These are phyloP conservation scores for Rhizodiscina lignyota DNA, from an alignment of 495 filamentous ascomycete species.

Conservation along the genomic window DNA sequence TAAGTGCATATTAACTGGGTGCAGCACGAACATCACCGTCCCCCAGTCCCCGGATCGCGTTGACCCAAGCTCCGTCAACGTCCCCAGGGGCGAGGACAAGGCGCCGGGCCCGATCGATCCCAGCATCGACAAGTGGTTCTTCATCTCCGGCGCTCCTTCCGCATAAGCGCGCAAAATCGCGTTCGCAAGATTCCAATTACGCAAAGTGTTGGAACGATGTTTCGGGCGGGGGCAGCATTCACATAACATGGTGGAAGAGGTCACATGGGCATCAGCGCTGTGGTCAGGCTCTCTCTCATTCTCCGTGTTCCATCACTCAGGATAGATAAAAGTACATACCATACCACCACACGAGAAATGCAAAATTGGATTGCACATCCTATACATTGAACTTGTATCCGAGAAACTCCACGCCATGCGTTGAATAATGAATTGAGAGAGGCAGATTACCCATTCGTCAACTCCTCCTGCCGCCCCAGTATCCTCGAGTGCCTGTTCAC, in stretches of 20 bases:
- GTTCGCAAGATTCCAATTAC: neutral
- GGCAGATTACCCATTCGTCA: slow-evolving; percentile 27
- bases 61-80: slow-evolving; percentile 43
- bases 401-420: too few relatives aligned
- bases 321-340: slow-evolving; percentile 1
- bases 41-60: slow-evolving; percentile 50
- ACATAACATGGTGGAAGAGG: too few relatives aligned
- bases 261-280: too few relatives aligned
- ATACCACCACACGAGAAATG: too few relatives aligned
- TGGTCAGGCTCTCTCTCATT: too few relatives aligned
- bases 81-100: slow-evolving; percentile 62
- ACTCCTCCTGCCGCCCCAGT: slow-evolving; percentile 64
- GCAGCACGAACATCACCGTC: slow-evolving; percentile 64
- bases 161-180: slow-evolving; percentile 5
- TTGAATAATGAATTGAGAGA: too few relatives aligned
- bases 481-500: slow-evolving; percentile 74
- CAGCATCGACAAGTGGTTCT: slow-evolving; percentile 99
- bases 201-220: neutral
- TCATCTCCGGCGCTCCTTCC: slow-evolving; percentile 88
- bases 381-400: too few relatives aligned
- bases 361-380: too few relatives aligned
- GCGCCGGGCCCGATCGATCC: slow-evolving; percentile 79
- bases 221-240: neutral
- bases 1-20: neutral
- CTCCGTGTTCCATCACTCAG: too few relatives aligned